Conservation (phyloP, 768 basidiomycete species). For the Hortiboletus campestris region DNA sequence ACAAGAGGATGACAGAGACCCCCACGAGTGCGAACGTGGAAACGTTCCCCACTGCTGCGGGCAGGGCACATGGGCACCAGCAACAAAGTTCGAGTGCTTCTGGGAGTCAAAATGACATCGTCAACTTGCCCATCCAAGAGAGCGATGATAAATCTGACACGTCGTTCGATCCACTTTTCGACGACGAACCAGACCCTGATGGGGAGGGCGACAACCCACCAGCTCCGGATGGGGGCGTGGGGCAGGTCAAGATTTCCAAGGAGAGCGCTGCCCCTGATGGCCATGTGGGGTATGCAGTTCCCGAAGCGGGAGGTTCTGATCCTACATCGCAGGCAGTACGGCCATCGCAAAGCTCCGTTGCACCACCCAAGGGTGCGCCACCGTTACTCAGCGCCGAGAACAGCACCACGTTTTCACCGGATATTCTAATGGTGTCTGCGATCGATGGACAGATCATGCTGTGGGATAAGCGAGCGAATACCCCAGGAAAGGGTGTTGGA, state of each 20-base stretch:
- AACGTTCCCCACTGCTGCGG: conserved; percentile 15
- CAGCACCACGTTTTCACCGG: conserved; percentile 69
- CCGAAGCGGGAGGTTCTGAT: conserved; percentile 27
- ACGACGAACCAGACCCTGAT: conserved; percentile 72
- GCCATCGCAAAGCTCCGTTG: conserved; percentile 37
- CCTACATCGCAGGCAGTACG: conserved; percentile 21
- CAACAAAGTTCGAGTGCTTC: conserved; percentile 18
- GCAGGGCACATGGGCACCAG: conserved; percentile 16
- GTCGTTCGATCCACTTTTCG: conserved; percentile 88
- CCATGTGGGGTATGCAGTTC: conserved; percentile 27
- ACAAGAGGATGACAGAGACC: conserved; percentile 13
- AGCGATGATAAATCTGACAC: conserved; percentile 73
- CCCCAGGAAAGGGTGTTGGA: conserved; percentile 69
- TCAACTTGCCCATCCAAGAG: conserved; percentile 32
- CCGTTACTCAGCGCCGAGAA: conserved; percentile 62
- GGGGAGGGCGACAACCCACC: conserved; percentile 37
- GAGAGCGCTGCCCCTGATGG: conserved; percentile 9
- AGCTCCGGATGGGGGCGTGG: conserved; percentile 16
- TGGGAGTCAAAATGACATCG: conserved; percentile 24
- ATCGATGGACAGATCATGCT: conserved; percentile 92
- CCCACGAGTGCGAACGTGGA: conserved; percentile 25
- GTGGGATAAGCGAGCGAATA: conserved; percentile 81
- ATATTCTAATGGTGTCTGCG: conserved; percentile 83
- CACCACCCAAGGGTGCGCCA: conserved; percentile 72
- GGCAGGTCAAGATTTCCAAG: conserved; percentile 15